Evolutionary conservation across 2,329 filamentous ascomycete genomes (phyloP).

Genomic region (Microascus cirrosus): DNA sequence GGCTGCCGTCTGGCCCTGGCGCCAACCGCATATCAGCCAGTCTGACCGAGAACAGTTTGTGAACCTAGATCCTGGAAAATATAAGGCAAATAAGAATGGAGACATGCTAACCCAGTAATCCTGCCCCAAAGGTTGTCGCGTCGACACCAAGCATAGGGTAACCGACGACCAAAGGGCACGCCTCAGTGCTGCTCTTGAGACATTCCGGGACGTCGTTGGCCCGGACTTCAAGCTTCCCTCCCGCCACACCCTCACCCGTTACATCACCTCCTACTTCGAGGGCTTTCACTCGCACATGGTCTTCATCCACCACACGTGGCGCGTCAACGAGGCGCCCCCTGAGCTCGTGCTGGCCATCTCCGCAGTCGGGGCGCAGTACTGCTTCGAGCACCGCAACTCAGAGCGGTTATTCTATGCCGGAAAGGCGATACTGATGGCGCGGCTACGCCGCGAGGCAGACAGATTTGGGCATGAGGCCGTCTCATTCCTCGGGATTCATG

Average conservation of each 20-base stretch:
- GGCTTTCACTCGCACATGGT: conserved; percentile 25
- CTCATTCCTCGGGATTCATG: conserved; percentile 11
- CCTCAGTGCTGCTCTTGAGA: conserved; percentile 13
- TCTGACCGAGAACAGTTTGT: conserved; percentile 12
- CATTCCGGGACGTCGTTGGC: conserved; percentile 16
- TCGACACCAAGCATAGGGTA: conserved; percentile 8
- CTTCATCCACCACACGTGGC: conserved; percentile 24
- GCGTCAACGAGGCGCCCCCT: conserved; percentile 16
- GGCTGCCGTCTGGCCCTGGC: conserved; percentile 22
- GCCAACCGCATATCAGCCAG: conserved; percentile 14
- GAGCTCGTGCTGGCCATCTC: conserved; percentile 21
- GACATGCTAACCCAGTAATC: neutral
- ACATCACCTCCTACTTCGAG: conserved; percentile 22
- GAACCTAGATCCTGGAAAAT: no score
- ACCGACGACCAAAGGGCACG: conserved; percentile 21
- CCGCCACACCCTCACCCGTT: conserved; percentile 21
- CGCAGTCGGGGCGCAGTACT: conserved; percentile 24
- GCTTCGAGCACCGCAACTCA: conserved; percentile 22
- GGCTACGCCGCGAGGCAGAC: conserved; percentile 12
- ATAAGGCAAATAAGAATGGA: neutral
- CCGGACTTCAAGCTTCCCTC: conserved; percentile 20
- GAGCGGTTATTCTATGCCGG: conserved; percentile 21
- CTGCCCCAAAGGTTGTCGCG: neutral
- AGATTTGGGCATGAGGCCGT: conserved; percentile 14
- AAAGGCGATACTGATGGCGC: conserved; percentile 19